Evolutionary conservation across 306 rosid species (phyloP).

Genomic region (Gillenia trifoliata): DNA sequence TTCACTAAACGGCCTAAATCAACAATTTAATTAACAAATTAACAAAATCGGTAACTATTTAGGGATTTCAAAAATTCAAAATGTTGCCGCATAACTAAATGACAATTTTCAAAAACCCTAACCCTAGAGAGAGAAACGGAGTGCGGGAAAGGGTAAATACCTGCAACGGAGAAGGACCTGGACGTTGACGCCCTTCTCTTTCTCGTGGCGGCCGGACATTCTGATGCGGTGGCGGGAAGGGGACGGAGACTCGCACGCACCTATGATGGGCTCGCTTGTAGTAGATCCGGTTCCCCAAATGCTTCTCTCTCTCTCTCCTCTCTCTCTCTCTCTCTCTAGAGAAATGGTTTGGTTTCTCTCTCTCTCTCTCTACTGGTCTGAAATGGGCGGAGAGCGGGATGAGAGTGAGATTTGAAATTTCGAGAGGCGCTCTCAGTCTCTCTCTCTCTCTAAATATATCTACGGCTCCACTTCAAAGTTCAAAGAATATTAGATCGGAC

Average conservation of each 20-base stretch:
- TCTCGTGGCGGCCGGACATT: constrained; percentile 82
- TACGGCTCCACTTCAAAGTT: constrained; percentile 21
- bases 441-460: constrained; percentile 24
- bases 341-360: neutral
- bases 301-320: neutral
- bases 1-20: constrained; percentile 76
- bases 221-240: constrained; percentile 18
- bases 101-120: neutral
- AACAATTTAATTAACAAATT: neutral
- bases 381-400: constrained; percentile 38
- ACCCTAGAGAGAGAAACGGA: neutral
- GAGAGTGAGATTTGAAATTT: constrained; percentile 59
- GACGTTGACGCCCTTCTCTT: constrained; percentile 93
- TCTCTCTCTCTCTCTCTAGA: constrained; percentile 9
- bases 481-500: constrained; percentile 22
- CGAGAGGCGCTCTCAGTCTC: constrained; percentile 45
- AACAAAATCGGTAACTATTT: neutral
- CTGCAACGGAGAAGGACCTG: constrained; percentile 97
- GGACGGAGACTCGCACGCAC: constrained; percentile 17
- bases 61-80: neutral
- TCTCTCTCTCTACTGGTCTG: neutral
- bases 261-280: neutral
- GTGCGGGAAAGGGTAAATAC: constrained; percentile 17
- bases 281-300: constrained; percentile 32
- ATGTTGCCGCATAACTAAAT: neutral